Conservation (phyloP, 164 flowering plant species). For the Malania oleifera region DNA sequence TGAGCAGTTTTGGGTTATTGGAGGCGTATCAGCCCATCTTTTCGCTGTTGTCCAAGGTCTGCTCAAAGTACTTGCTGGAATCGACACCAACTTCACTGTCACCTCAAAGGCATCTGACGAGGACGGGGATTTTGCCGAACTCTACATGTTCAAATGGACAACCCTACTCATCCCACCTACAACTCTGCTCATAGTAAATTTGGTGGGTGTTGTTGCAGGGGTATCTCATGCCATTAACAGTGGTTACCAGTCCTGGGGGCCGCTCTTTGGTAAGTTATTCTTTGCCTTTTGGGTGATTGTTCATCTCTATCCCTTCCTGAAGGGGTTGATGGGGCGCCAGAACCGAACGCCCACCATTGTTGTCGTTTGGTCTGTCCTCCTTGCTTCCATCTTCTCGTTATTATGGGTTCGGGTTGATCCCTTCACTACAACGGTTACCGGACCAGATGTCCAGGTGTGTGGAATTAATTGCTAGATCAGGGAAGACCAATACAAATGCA, state of each 20-base stretch:
- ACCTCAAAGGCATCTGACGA: constrained; percentile 74
- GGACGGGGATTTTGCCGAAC: constrained; percentile 70
- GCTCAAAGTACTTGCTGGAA: constrained; percentile 72
- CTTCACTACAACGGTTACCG: constrained; percentile 56
- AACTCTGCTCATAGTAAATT: constrained; percentile 56
- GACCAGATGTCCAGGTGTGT: constrained; percentile 47
- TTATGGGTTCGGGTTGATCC: constrained; percentile 78
- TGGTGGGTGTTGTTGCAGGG: constrained; percentile 65
- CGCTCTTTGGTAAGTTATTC: constrained; percentile 63
- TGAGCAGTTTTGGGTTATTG: constrained; percentile 77
- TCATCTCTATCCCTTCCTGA: constrained; percentile 77
- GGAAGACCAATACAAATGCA: not conserved
- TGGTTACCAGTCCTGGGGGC: constrained; percentile 77
- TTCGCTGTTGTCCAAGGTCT: constrained; percentile 79
- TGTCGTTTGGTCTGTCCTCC: constrained; percentile 72
- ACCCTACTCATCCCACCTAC: constrained; percentile 81
- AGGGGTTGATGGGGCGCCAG: constrained; percentile 79
- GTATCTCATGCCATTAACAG: constrained; percentile 63
- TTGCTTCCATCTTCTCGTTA: constrained; percentile 73
- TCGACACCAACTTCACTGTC: constrained; percentile 85
- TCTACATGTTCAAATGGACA: constrained; percentile 83
- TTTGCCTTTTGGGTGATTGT: constrained; percentile 77
- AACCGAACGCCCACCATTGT: constrained; percentile 81
- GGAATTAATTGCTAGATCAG: constrained; percentile 57
- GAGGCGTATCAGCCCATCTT: constrained; percentile 60